Conservation (phyloP, 2,329 filamentous ascomycete species). For the Aspergillus neotritici region DNA sequence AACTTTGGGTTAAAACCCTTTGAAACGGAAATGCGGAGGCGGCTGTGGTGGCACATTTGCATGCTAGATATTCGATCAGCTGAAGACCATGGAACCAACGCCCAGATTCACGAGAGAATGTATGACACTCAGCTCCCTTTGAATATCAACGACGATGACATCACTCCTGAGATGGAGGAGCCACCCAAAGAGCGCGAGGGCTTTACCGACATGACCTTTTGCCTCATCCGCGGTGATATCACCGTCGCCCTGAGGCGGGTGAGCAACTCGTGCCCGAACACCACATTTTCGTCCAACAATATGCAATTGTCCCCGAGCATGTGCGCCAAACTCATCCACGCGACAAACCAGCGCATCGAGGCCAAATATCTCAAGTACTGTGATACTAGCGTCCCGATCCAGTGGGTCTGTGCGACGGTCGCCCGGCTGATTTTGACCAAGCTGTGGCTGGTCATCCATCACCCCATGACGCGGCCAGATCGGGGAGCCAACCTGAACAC, state of each 20-base stretch:
- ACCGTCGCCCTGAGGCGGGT: conserved; percentile 39
- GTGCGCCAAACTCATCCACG: conserved; percentile 45
- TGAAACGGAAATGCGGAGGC: conserved; percentile 49
- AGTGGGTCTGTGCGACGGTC: conserved; percentile 64
- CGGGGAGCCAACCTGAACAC: conserved; percentile 52
- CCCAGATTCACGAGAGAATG: conserved; percentile 38
- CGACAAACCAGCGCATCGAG: conserved; percentile 51
- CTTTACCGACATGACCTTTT: conserved; percentile 50
- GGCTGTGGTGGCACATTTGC: conserved; percentile 48
- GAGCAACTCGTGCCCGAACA: conserved; percentile 31
- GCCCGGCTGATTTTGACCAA: conserved; percentile 69
- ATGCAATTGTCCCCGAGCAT: conserved; percentile 24
- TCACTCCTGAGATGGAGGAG: conserved; percentile 45
- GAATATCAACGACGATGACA: conserved; percentile 50
- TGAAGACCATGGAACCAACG: conserved; percentile 47
- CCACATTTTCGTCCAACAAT: conserved; percentile 13
- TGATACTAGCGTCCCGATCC: conserved; percentile 49
- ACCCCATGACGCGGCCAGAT: conserved; percentile 60
- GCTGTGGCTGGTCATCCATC: conserved; percentile 70
- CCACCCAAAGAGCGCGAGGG: conserved; percentile 46
- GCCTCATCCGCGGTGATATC: conserved; percentile 51
- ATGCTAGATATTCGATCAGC: conserved; percentile 45
- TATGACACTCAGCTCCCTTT: conserved; percentile 47
- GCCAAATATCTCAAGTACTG: conserved; percentile 51
- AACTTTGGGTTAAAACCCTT: conserved; percentile 44